Evolutionary conservation across 345 rosid genomes (phyloP).

Genomic region (Alliaria petiolata): DNA sequence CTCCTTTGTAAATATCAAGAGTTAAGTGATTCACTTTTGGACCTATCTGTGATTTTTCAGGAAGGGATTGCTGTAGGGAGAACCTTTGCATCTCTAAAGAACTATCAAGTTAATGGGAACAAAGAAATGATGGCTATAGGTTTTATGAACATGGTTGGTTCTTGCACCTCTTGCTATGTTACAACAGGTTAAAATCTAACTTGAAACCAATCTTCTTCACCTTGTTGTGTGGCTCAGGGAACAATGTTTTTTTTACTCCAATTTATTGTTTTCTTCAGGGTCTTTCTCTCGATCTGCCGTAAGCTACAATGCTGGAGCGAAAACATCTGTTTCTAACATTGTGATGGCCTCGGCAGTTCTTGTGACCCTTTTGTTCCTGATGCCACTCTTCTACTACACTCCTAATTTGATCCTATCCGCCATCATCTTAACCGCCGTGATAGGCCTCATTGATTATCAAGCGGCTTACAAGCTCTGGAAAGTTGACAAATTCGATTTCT

Average conservation of each 20-base stretch:
- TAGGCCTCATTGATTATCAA: constrained; percentile 79
- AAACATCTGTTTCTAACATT: constrained; percentile 78
- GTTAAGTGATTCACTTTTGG: background rate
- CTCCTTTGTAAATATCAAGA: background rate
- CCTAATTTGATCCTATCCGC: constrained; percentile 85
- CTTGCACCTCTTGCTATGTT: constrained; percentile 87
- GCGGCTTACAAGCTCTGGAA: constrained; percentile 71
- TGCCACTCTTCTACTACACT: constrained; percentile 93
- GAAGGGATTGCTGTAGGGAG: constrained; percentile 99
- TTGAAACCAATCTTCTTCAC: background rate
- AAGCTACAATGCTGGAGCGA: constrained; percentile 90
- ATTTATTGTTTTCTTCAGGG: constrained; percentile 43
- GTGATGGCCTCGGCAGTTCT: constrained; percentile 84
- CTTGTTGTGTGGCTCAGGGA: constrained; percentile 1
- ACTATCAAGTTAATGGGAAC: constrained; percentile 95
- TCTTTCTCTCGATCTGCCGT: constrained; percentile 95
- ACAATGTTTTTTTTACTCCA: background rate
- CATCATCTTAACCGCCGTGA: constrained; percentile 89
- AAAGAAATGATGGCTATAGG: constrained; percentile 99
- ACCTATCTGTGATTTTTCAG: constrained; percentile 35
- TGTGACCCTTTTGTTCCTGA: constrained; percentile 81
- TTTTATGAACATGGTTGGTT: constrained; percentile 92
- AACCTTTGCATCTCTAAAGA: constrained; percentile 79
- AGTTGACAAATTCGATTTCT: constrained; percentile 92
- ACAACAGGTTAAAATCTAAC: constrained; percentile 55